These are phyloP conservation scores for Pelargonium cotyledonis DNA, from an alignment of 441 rosid genomes.

Conservation along the genomic window DNA sequence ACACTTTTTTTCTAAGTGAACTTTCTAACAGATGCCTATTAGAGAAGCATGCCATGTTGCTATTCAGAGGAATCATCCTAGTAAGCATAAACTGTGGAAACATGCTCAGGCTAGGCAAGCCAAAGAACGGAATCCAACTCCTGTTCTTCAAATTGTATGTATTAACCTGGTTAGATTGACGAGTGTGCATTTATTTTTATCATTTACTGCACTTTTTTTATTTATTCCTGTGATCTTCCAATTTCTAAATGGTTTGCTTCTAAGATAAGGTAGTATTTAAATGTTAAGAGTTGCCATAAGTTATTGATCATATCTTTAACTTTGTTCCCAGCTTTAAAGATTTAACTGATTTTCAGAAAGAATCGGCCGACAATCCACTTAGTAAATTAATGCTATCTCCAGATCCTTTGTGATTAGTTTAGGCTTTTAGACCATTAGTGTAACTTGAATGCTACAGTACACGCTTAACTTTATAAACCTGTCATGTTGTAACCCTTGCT, in stretches of 20 bases:
- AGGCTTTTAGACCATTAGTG: no score
- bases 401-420: no score
- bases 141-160: conserved; percentile 96
- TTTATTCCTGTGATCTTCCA: not conserved
- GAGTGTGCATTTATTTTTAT: conserved; percentile 12
- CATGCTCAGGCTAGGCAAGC: conserved; percentile 92
- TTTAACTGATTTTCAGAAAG: no score
- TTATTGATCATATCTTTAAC: no score
- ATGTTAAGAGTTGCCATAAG: not conserved
- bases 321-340: no score
- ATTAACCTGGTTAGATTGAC: not conserved
- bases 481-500: no score
- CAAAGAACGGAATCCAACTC: conserved; percentile 54
- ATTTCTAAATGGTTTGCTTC: not conserved
- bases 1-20: conserved; percentile 1
- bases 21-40: conserved; percentile 66
- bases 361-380: no score
- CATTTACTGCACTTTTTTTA: not conserved
- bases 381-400: no score
- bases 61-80: conserved; percentile 77
- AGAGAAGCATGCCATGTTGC: conserved; percentile 99
- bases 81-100: conserved; percentile 94
- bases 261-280: not conserved
- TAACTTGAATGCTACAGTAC: no score
- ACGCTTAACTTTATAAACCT: no score